Base-by-base conservation (phyloP, 139 green algal genomes). In the Bryopsis sp. region DNA sequence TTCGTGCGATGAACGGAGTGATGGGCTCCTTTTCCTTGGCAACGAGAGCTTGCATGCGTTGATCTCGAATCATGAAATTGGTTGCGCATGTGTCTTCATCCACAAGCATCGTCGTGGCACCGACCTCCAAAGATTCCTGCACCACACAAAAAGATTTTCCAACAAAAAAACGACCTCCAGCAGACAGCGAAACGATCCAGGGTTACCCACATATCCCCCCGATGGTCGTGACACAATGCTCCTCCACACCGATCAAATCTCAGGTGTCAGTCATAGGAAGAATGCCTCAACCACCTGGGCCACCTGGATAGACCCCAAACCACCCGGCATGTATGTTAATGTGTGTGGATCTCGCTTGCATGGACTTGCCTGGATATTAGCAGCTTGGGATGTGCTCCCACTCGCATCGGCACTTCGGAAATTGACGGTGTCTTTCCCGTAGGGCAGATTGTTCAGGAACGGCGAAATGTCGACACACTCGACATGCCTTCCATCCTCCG, bases 1-100 rank as follows among this genome's bases (percentile, higher is more conserved):
- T 76, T 2, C 67, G 58, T 22, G 37, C 37, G 31, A 87, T 75
- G 48, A 92, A 84, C 0, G 85, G 85, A 1, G 83, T 90, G 71
- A 91, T 92, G 39, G 85, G 85, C 76, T 91, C 84, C 15, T 72
- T 74, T 15, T 80, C 76, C 1, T 34, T 36, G 7, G 71, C 26
- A 46, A 90, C 77, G 57, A 90, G 73, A 48, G 75, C 85, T 57
- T 78, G 74, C 85, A 91, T 92, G 43, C 77, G 65, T 22, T 77
- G 78, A 33, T 91, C 85, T 0, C 85, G 34, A 36, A 84, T 79
- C 85, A 91, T 90, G 63, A 92, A 84, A 72, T 91, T 91, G 24
- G 85, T 84, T 2, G 85, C 85, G 35, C 73, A 82, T 1, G 83
- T 88, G 69, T 91, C 85, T 61, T 91, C 85, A 69, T 91, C 85